Conservation (phyloP, 345 rosid species). For the Corchorus olitorius region DNA sequence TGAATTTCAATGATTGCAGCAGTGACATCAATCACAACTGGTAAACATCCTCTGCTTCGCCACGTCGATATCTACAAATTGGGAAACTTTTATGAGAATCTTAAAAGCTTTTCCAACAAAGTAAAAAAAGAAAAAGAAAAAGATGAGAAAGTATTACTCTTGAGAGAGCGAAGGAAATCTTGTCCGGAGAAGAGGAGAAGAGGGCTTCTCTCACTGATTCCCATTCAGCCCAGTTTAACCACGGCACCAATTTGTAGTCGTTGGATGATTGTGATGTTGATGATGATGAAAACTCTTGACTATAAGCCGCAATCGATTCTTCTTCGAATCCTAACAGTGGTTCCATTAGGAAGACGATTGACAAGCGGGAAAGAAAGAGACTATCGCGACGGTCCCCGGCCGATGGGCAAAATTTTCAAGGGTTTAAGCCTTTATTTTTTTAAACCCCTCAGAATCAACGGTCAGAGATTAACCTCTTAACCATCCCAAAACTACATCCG, state of each 20-base stretch:
- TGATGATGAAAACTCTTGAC: slow-evolving; percentile 32
- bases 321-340: slow-evolving; percentile 42
- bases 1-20: slow-evolving; percentile 79
- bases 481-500: neutral
- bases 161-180: slow-evolving; percentile 53
- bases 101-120: neutral
- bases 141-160: slow-evolving; percentile 50
- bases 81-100: neutral
- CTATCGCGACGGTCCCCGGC: no score
- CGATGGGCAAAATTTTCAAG: neutral
- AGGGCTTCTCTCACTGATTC: slow-evolving; percentile 73
- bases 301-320: slow-evolving; percentile 36
- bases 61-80: slow-evolving; percentile 64
- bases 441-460: neutral
- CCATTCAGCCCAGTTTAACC: slow-evolving; percentile 97
- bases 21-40: slow-evolving; percentile 79
- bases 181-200: slow-evolving; percentile 66
- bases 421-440: neutral
- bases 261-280: slow-evolving; percentile 35
- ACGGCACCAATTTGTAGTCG: slow-evolving; percentile 72
- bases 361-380: neutral
- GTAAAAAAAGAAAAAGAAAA: neutral
- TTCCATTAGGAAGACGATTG: slow-evolving; percentile 30
- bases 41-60: slow-evolving; percentile 86
- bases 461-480: neutral